Conservation (phyloP, 306 rosid genomes). For the Boehmeria nivea region DNA sequence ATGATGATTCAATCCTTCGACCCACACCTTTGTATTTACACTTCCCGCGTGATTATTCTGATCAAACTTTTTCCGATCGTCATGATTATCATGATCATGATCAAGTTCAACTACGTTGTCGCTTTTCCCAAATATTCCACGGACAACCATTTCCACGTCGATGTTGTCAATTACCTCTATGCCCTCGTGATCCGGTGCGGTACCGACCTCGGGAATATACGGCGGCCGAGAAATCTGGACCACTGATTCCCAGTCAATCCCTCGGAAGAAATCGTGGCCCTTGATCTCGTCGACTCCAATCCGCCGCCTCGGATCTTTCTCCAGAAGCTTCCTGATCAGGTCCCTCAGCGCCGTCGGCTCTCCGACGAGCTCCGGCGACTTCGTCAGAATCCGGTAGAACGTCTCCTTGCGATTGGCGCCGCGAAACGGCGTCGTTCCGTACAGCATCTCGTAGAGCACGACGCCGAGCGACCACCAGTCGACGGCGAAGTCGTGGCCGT, state of each 20-base stretch:
- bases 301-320: constrained; percentile 57
- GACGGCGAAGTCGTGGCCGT: constrained; percentile 69
- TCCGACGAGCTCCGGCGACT: constrained; percentile 39
- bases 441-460: constrained; percentile 64
- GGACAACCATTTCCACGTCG: constrained; percentile 59
- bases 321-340: constrained; percentile 49
- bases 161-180: no score
- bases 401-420: constrained; percentile 70
- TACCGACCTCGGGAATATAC: constrained; percentile 49
- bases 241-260: constrained; percentile 53
- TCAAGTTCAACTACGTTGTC: not conserved
- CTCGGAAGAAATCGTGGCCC: constrained; percentile 59
- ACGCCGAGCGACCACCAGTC: constrained; percentile 97
- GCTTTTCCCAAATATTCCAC: constrained; percentile 34
- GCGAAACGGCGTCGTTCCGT: constrained; percentile 69
- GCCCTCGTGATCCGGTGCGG: constrained; percentile 25
- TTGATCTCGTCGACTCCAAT: constrained; percentile 54
- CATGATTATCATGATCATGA: not conserved
- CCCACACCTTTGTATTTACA: constrained; percentile 27
- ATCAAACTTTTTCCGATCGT: no score
- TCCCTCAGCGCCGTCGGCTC: constrained; percentile 54
- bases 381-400: constrained; percentile 44
- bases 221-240: constrained; percentile 60
- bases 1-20: constrained; percentile 19
- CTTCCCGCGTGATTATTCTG: not conserved